Percentiles rank a stretch among this genome's conserved stretches.
Conservation (phyloP, 192 early-diverging fungal genomes). For the Linderina pennispora region DNA sequence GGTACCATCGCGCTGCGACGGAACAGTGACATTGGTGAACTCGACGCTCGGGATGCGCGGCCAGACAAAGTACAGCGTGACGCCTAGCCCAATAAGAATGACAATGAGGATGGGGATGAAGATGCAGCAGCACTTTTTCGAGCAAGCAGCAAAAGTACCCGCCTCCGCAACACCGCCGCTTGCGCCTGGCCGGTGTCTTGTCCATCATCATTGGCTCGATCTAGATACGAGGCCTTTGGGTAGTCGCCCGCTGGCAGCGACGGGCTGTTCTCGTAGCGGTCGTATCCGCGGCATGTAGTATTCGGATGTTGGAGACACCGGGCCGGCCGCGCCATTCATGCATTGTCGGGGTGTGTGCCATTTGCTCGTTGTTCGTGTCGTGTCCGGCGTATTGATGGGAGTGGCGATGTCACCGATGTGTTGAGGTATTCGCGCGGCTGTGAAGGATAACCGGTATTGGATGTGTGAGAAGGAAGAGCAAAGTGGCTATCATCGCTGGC, state of each 20-base stretch:
- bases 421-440: constrained; percentile 9
- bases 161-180: constrained; percentile 34
- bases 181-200: constrained; percentile 14
- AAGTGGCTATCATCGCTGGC: too few relatives aligned
- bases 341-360: not conserved
- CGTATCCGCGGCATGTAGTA: not conserved
- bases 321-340: not conserved
- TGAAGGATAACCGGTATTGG: not conserved
- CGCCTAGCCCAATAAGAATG: constrained; percentile 36
- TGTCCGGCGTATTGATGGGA: not conserved
- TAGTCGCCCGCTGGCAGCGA: not conserved
- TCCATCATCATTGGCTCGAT: not conserved
- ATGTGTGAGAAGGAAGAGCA: too few relatives aligned
- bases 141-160: constrained; percentile 51
- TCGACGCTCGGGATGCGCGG: constrained; percentile 41
- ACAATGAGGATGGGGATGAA: constrained; percentile 33
- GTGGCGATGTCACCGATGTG: constrained; percentile 7
- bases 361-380: not conserved
- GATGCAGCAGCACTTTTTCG: constrained; percentile 33
- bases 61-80: constrained; percentile 46
- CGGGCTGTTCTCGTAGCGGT: not conserved
- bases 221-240: not conserved
- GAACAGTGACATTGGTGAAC: constrained; percentile 31
- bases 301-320: not conserved
- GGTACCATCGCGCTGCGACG: not conserved